Base-by-base conservation (phyloP, 805 yeast genomes). In the Priceomyces melissophilus region DNA sequence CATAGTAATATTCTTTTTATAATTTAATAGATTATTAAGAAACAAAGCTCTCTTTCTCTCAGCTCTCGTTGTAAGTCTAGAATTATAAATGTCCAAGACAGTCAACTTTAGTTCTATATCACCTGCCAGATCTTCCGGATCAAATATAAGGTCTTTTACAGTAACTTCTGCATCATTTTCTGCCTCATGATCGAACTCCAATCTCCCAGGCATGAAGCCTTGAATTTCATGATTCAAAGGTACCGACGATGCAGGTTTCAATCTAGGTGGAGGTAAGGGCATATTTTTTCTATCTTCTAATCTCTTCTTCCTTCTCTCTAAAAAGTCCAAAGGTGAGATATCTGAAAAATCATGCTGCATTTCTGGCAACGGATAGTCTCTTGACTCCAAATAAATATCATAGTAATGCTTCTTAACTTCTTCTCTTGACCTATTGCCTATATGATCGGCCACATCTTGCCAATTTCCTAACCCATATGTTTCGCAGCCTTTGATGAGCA, bases 181-280 rank as follows among this genome's bases (percentile, higher is more conserved):
- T 30, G 86, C 89, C 60, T 93, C 99, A 44, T 84, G 87, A 55
- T 93, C 99, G 61, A 93, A 93, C 61, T 93, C 99, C 46, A 93
- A 69, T 55, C 99, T 79, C 32, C 98, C 99, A 30, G 99, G 99
- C 99, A 93, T 93, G 60, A 82, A 93, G 2, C 96, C 97, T 61
- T 93, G 98, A 46, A 93, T 80, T 55, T 95, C 98, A 57, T 95
- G 97, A 66, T 98, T 90, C 42, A 93, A 75, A 0, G 99, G 99
- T 5, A 86, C 91, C 5, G 97, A 88, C 0, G 96, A 90, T 35
- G 86, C 81, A 4, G 95, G 88, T 58, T 91, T 93, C 45, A 82
- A 79, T 39, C 89, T 90, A 25, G 95, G 93, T 7, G 80, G 76
- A 10, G 95, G 95, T 47, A 87, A 63, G 5, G 95, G 89, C 44